Evolutionary conservation across 352 stramenopile species (phyloP).

Genomic region (Peronospora tabacina): DNA sequence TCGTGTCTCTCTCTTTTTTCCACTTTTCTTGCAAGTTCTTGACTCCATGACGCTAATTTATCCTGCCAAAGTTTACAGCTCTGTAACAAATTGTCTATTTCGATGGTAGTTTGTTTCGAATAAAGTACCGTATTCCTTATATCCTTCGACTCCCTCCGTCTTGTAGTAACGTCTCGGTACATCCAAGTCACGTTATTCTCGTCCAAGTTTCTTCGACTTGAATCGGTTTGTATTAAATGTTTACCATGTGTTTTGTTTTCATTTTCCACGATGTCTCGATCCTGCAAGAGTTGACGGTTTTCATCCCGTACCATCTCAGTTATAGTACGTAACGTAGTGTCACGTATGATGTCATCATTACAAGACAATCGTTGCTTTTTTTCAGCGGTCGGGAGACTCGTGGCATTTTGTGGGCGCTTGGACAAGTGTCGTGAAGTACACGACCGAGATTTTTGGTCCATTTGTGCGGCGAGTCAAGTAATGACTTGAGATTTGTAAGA

Average conservation of each 20-base stretch:
- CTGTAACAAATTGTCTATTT: constrained; percentile 34
- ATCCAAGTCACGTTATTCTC: constrained; percentile 32
- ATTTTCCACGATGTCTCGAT: constrained; percentile 14
- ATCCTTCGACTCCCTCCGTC: constrained; percentile 4
- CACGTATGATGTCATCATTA: constrained; percentile 14
- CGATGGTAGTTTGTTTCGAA: constrained; percentile 12
- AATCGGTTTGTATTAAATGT: constrained; percentile 17
- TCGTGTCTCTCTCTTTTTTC: constrained; percentile 23
- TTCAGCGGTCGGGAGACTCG: not conserved
- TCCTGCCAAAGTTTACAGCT: constrained; percentile 27
- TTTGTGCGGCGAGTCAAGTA: not conserved
- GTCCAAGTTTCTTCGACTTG: constrained; percentile 21
- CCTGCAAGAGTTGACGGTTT: constrained; percentile 29
- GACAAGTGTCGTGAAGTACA: not conserved
- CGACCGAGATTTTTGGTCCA: not conserved
- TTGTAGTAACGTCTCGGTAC: constrained; percentile 21
- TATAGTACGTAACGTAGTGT: constrained; percentile 32
- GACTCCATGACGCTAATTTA: constrained; percentile 17
- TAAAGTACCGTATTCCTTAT: not conserved
- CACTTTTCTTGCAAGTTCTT: constrained; percentile 15
- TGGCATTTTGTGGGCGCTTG: constrained; percentile 7
- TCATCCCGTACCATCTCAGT: constrained; percentile 33
- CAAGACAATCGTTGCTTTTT: constrained; percentile 10
- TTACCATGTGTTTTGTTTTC: constrained; percentile 11
- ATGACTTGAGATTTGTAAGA: not conserved